Conservation (phyloP, 768 basidiomycete species). For the Hygrocybe punicea region DNA sequence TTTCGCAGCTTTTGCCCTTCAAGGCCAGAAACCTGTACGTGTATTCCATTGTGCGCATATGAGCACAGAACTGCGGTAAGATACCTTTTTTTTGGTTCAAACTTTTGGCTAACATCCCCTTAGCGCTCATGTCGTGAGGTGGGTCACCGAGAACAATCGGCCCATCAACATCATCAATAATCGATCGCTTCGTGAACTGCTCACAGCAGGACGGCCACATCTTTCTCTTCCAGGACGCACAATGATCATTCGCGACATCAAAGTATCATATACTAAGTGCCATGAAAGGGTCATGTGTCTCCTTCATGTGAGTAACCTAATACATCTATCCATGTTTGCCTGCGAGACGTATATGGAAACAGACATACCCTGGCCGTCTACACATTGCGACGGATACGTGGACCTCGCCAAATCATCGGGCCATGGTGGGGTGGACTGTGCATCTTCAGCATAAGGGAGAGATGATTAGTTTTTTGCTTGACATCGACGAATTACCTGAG, state of each 20-base stretch:
- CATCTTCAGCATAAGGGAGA: constrained; percentile 32
- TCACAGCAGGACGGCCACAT: constrained; percentile 34
- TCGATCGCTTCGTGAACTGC: constrained; percentile 25
- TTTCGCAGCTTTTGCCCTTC: constrained; percentile 24
- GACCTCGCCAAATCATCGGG: constrained; percentile 12
- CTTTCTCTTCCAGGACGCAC: constrained; percentile 32
- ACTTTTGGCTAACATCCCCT: constrained; percentile 1
- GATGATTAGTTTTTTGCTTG: constrained; percentile 28
- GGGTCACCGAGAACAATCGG: constrained; percentile 32
- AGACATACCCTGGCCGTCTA: constrained; percentile 26
- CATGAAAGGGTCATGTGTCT: constrained; percentile 24
- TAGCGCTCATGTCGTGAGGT: constrained; percentile 33
- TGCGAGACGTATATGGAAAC: neutral
- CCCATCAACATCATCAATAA: constrained; percentile 36
- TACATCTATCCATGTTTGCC: neutral
- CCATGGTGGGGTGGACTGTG: constrained; percentile 16
- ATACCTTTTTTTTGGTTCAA: neutral
- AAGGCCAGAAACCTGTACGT: constrained; percentile 27
- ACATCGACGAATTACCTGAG: constrained; percentile 36
- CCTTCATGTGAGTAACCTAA: constrained; percentile 16
- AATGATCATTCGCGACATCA: constrained; percentile 32
- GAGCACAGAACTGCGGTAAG: constrained; percentile 23
- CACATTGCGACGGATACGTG: constrained; percentile 23
- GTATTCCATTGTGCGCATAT: constrained; percentile 31
- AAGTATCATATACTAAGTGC: constrained; percentile 22